Percentiles rank a stretch among this genome's conserved stretches.
These are phyloP conservation scores for Incumbomyces lentus DNA, from an alignment of 2,329 filamentous ascomycete species.

Conservation along the genomic window DNA sequence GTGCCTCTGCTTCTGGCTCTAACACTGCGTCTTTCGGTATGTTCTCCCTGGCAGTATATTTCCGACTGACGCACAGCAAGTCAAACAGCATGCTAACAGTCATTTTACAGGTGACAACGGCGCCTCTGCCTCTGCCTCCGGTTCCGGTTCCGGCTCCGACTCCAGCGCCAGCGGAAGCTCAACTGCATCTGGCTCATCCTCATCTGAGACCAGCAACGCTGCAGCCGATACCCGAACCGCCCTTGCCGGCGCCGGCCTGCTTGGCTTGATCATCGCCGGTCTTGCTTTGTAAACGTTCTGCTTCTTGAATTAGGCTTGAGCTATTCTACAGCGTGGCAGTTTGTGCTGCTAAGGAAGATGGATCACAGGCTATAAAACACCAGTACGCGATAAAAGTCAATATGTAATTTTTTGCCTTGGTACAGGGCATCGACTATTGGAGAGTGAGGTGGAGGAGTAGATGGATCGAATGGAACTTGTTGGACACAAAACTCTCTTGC, in stretches of 20 bases:
- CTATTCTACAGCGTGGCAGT: no score
- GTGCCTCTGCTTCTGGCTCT: slow-evolving; percentile 1
- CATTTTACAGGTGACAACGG: neutral
- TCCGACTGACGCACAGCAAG: no score
- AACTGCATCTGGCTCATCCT: slow-evolving; percentile 10
- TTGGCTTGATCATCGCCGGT: slow-evolving; percentile 18
- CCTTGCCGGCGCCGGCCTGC: slow-evolving; percentile 10
- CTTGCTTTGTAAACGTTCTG: slow-evolving; percentile 12
- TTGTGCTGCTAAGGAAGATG: no score
- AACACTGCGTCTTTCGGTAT: neutral
- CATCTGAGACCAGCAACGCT: slow-evolving; percentile 9
- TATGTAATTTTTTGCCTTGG: no score
- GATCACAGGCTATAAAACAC: no score
- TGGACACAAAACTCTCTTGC: no score
- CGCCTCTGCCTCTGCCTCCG: slow-evolving; percentile 8
- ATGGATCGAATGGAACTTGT: no score
- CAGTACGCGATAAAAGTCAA: no score
- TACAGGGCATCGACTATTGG: no score
- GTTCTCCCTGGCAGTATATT: no score
- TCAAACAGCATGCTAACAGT: neutral
- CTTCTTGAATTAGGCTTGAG: neutral
- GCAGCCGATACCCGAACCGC: slow-evolving; percentile 6
- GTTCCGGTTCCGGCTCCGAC: neutral
- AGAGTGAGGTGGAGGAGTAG: no score
- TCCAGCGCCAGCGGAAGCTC: slow-evolving; percentile 9